Conservation (phyloP, 208 protist species). For the Acanthamoeba lugdunensis region DNA sequence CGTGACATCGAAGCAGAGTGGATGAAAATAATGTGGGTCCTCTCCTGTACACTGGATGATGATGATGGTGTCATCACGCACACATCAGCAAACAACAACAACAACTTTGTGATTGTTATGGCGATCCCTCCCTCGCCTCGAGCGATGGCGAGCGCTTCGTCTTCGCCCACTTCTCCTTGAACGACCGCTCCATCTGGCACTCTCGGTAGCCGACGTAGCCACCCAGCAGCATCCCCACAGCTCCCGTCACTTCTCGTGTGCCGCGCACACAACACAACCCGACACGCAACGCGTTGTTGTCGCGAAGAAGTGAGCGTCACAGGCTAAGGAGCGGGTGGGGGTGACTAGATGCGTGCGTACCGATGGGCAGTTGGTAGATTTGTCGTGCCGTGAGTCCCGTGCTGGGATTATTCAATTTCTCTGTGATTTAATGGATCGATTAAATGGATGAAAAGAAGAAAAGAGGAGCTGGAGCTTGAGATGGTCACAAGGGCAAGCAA, state of each 20-base stretch:
- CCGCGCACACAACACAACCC: background rate
- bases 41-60: too few species aligned
- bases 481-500: too few species aligned
- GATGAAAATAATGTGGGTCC: background rate
- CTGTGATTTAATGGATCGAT: background rate
- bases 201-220: constrained; percentile 38
- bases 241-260: background rate
- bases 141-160: background rate
- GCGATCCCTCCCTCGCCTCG: background rate
- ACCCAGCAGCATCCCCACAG: background rate
- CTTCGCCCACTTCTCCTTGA: constrained; percentile 35
- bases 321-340: background rate
- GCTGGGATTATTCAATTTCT: constrained; percentile 4
- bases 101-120: background rate
- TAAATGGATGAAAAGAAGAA: background rate
- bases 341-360: background rate
- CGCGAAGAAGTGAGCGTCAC: background rate
- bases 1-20: background rate
- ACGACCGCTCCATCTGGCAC: constrained; percentile 9
- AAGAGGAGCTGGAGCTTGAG: background rate
- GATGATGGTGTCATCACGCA: background rate
- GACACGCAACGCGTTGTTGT: background rate
- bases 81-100: background rate
- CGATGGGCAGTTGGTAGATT: background rate
- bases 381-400: background rate